phyloP scores from a whole-genome alignment of 164 flowering plant genomes.

The Vitis cinerea region DNA sequence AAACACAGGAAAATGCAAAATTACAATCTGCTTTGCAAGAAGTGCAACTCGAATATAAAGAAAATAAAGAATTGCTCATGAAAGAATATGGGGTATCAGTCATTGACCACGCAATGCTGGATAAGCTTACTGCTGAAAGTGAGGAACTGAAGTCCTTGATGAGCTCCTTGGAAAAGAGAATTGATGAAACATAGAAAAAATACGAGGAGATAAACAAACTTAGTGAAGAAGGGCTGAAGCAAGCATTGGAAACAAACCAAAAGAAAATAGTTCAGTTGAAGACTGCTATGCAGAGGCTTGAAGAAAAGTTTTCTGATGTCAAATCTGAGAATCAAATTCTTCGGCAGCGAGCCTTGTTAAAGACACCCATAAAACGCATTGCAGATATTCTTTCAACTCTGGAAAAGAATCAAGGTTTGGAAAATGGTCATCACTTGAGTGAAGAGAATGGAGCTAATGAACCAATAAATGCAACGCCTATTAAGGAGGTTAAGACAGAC shows the following conservation, averaged over 20 bases:
- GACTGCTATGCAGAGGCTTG: constrained; percentile 85
- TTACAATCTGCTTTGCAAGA: too few relatives aligned
- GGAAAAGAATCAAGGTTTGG: constrained; percentile 47
- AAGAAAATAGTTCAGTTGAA: constrained; percentile 65
- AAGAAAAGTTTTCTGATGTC: constrained; percentile 77
- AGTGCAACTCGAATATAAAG: too few relatives aligned
- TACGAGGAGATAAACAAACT: too few relatives aligned
- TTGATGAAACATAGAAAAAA: constrained; percentile 10
- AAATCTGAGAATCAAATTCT: constrained; percentile 80
- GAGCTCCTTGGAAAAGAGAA: constrained; percentile 76
- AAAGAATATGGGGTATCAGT: too few relatives aligned
- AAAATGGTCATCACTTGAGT: constrained; percentile 69
- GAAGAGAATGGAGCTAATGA: too few relatives aligned
- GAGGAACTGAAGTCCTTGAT: constrained; percentile 80
- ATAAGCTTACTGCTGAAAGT: constrained; percentile 74
- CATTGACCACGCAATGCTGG: constrained; percentile 58
- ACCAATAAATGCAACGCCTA: too few relatives aligned
- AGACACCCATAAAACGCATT: constrained; percentile 49
- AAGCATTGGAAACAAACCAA: constrained; percentile 83
- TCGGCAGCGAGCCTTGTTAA: constrained; percentile 58
- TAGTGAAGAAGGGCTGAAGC: constrained; percentile 54
- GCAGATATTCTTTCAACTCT: constrained; percentile 45
- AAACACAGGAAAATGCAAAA: too few relatives aligned
- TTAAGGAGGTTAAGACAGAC: too few relatives aligned
- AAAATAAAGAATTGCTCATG: too few relatives aligned